Conservation (phyloP, 331 rosid species). For the Ulmus americana region DNA sequence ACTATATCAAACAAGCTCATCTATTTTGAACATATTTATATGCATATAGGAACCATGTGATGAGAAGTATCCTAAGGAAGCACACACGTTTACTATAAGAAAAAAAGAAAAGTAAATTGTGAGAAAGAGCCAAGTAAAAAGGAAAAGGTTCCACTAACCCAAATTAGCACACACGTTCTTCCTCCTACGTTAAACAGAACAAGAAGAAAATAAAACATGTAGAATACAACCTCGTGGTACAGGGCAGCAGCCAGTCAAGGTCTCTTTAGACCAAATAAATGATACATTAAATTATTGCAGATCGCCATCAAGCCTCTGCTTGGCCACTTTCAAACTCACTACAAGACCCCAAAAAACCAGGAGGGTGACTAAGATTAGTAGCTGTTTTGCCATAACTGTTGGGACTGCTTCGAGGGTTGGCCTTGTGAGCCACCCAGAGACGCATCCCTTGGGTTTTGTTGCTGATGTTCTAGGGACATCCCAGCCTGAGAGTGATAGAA, state of each 20-base stretch:
- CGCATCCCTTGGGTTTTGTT: constrained; percentile 73
- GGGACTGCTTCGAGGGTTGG: constrained; percentile 87
- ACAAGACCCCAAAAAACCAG: constrained; percentile 59
- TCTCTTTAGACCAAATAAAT: constrained; percentile 67
- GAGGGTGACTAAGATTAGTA: constrained; percentile 60
- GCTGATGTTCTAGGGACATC: constrained; percentile 72
- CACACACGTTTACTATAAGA: background rate
- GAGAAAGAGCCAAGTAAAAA: background rate
- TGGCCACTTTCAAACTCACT: constrained; percentile 58
- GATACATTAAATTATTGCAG: constrained; percentile 36
- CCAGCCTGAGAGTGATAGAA: constrained; percentile 82
- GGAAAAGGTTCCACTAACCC: constrained; percentile 28
- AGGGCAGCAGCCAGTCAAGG: constrained; percentile 62
- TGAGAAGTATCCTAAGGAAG: background rate
- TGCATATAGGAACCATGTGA: too few relatives aligned
- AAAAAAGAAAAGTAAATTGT: background rate
- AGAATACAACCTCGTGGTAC: constrained; percentile 72
- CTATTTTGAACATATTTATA: too few relatives aligned
- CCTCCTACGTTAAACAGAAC: constrained; percentile 60
- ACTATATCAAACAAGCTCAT: too few relatives aligned
- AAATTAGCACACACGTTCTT: constrained; percentile 68
- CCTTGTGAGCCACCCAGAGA: constrained; percentile 68
- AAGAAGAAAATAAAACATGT: constrained; percentile 46
- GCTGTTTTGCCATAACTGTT: constrained; percentile 89
- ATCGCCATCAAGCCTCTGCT: constrained; percentile 37